Percentiles rank a stretch among this genome's conserved stretches.
These are phyloP conservation scores for Fusarium brachygibbosum DNA, from an alignment of 2,329 filamentous ascomycete genomes.

Conservation along the genomic window DNA sequence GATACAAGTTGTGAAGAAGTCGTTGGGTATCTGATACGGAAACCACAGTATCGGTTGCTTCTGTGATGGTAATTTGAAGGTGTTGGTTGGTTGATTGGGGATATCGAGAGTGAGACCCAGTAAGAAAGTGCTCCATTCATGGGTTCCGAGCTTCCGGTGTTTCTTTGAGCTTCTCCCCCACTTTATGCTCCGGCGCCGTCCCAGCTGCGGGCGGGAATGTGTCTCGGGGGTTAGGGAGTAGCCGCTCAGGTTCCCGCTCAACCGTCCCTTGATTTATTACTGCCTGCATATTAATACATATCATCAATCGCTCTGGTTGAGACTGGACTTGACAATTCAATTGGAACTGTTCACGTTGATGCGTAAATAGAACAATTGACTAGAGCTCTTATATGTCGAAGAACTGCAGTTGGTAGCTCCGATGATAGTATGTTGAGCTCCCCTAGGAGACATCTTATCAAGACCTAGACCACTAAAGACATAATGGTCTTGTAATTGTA, in stretches of 20 bases:
- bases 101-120: slow-evolving; percentile 1
- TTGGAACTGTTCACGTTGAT: not conserved
- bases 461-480: too few relatives aligned
- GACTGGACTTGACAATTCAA: not conserved
- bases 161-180: slow-evolving; percentile 39
- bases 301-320: not conserved
- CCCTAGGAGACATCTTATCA: too few relatives aligned
- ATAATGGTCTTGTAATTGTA: too few relatives aligned
- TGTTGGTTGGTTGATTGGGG: slow-evolving; percentile 11
- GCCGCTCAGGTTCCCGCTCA: slow-evolving; percentile 3
- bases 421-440: too few relatives aligned
- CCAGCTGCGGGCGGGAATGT: slow-evolving; percentile 34
- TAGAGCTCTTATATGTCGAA: not conserved
- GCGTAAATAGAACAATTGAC: not conserved
- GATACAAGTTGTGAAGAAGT: not conserved
- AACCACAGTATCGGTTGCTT: not conserved
- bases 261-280: not conserved
- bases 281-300: not conserved
- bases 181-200: slow-evolving; percentile 28
- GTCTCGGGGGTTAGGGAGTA: slow-evolving; percentile 9
- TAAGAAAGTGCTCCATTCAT: slow-evolving; percentile 9
- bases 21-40: not conserved
- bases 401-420: too few relatives aligned
- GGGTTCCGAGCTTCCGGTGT: slow-evolving; percentile 29
- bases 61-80: not conserved